Base-by-base conservation (phyloP, 768 basidiomycete genomes). In the Clavaria fumosa region DNA sequence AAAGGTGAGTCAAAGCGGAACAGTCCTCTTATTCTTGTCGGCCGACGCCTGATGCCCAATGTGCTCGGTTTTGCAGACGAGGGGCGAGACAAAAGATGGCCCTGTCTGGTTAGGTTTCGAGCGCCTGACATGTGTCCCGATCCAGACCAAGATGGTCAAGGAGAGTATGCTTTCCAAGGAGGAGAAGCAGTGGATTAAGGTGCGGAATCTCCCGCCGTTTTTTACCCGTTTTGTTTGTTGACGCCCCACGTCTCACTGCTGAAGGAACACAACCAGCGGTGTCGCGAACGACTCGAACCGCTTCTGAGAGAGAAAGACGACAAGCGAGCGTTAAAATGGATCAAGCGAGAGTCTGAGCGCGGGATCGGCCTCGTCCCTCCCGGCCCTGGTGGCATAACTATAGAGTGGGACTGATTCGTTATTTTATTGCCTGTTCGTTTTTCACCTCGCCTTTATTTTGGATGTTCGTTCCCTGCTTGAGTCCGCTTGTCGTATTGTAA, bases 41-140 rank as follows among this genome's bases (percentile, higher is more conserved):
- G n/a, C n/a, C n/a, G n/a, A n/a, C n/a, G n/a, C n/a, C n/a, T n/a
- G n/a, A n/a, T n/a, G n/a, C n/a, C n/a, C n/a, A n/a, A n/a, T n/a
- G n/a, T 21, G 22, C 7, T 37, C 30, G 17, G 24, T 35, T 26
- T 41, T 34, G 32, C 30, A 84, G 77, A 86, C 83, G 23, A 75
- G 66, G 57, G 68, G 70, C 44, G 64, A 72, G 45, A 79, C 75
- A 53, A 79, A 74, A n/a, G n/a, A n/a, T 43, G 79, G 78, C 19
- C 65, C 75, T 47, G 60, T 71, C 18, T 96, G 88, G 88, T 69
- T 88, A 23, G 82, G 79, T 5, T 96, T 93, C 54, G 85, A 91
- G 56, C 78, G 90, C 3, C 63, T 96, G 47, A 93, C 91, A 2
- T 78, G 83, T 59, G 90, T 96, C 7, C 93, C 93, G 3, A 95